Evolutionary conservation across 257 asterid genomes (phyloP), one percentile per base, ranked within the genome.

Genomic region (Vinca minor): DNA sequence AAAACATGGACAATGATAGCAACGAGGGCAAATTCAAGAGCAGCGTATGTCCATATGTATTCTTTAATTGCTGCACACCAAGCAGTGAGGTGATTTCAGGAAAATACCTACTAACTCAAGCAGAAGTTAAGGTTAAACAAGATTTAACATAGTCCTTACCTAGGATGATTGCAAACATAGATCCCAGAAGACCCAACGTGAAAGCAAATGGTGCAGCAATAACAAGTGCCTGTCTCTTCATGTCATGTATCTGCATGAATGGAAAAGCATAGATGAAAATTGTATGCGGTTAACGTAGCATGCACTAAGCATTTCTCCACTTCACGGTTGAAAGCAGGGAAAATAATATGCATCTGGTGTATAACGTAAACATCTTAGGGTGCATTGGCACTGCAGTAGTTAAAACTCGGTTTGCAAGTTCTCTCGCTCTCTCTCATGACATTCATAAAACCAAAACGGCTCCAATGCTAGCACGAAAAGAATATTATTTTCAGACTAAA

Each of bases 181-280:
- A 88, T 35, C 89, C 76, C 65, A 75, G 73, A 68, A 92, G 74
- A 63, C 87, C 94, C 80, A 92, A 75, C 1, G 95, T 81, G 71
- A 91, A 86, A 60, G 96, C 69, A 71, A 85, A 83, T 20, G 96
- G 98, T 32, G 91, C 95, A 66, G 95, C 83, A 67, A 91, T 48
- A 61, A 85, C 74, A 61, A 91, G 87, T 21, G 96, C 85, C 57
- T 78, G 77, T 35, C 69, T 75, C 78, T 73, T 84, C 94, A 88
- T 71, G 64, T 85, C 87, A 62, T 59, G 78, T 13, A 84, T 73
- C 98, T 91, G 83, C 68, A 74, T 21, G 36, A 25, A n/a, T n/a
- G 28, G 34, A 20, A 20, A 35, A 18, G 20, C 42, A 34, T 39
- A 39, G 29, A 38, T 23, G 8, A 21, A 54, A 56, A 44, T 28